Percentiles rank a stretch among this genome's conserved stretches.
Evolutionary conservation across 495 filamentous ascomycete species (phyloP).

Genomic region (Aspergillus nidulans): DNA sequence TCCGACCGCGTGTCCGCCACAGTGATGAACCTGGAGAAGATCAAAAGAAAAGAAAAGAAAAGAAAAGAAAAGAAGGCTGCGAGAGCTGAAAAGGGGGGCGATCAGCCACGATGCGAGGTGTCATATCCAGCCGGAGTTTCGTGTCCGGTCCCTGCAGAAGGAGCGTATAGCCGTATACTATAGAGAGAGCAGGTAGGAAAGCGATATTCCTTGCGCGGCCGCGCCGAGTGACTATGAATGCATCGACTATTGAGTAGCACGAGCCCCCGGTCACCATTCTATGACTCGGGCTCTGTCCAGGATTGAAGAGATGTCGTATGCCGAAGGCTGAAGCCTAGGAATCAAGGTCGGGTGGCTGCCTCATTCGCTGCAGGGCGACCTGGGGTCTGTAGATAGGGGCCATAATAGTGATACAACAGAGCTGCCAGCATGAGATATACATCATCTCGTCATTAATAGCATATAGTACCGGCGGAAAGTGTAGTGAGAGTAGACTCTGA

Average conservation of each 20-base stretch:
- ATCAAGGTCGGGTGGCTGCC: background rate
- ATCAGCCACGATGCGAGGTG: slow-evolving; percentile 5
- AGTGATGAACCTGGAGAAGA: background rate
- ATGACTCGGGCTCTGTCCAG: slow-evolving; percentile 4
- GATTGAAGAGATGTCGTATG: background rate
- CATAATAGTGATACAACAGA: background rate
- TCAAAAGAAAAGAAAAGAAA: background rate
- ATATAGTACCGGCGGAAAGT: too few relatives aligned
- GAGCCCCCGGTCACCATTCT: background rate
- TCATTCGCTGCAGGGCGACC: background rate
- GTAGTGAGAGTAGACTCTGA: too few relatives aligned
- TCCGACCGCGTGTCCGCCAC: slow-evolving; percentile 6
- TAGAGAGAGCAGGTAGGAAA: background rate
- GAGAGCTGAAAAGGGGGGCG: background rate
- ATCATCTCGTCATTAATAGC: too few relatives aligned
- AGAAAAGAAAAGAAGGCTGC: background rate
- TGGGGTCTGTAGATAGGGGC: background rate
- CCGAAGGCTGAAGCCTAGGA: background rate
- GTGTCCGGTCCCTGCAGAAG: slow-evolving; percentile 6
- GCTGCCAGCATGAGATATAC: background rate
- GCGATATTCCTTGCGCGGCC: background rate
- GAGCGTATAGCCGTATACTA: slow-evolving; percentile 2
- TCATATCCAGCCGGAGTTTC: slow-evolving; percentile 3
- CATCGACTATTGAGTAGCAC: slow-evolving; percentile 3
- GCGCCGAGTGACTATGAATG: too few relatives aligned